Evolutionary conservation across 2,329 filamentous ascomycete genomes (phyloP), one percentile per base, ranked within the genome.

Genomic region (Arthrobotrys musiformis): DNA sequence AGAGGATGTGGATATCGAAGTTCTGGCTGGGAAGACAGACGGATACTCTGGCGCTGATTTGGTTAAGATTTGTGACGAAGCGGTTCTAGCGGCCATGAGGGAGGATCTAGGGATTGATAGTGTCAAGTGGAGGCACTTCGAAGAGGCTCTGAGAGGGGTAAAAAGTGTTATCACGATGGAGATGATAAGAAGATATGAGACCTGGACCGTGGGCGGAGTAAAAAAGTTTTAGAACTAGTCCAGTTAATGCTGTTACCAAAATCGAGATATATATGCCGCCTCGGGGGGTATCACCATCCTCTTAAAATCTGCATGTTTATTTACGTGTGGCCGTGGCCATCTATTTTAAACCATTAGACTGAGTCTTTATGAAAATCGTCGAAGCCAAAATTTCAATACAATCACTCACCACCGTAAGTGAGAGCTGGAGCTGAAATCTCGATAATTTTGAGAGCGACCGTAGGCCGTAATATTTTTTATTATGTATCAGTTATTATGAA

Each of bases 41-140:
- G 89, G 89, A 0, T 89, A 89, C 81, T 90, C 89, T n/a, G 89
- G 89, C 3, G 89, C 89, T 1, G 89, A 91, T 80, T 86, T 91
- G 54, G 87, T 89, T 52, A 87, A 85, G 56, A 86, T 91, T 37
- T 87, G 86, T 72, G 85, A 87, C 79, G 85, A 85, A 33, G 86
- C 86, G 70, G 83, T 85, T 67, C 84, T 88, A 82, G 85, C 83
- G 50, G 84, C 87, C 79, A 81, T 89, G 80, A 78, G 80, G 13
- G 80, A 81, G 56, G 78, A 74, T 30, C 28, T 77, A 22, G 50
- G 64, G n/a, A 79, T 76, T 15, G 66, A 68, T 13, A 74, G 61
- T 28, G 79, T 79, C 0, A 63, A 67, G 40, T 75, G 63, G 61
- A 78, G 69, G 6, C 81, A 81, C 72, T 81, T 81, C 60, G 79